Percentiles rank a stretch among this genome's conserved stretches.
phyloP scores from a whole-genome alignment of 352 stramenopile genomes.

The Globisporangium canariense region DNA sequence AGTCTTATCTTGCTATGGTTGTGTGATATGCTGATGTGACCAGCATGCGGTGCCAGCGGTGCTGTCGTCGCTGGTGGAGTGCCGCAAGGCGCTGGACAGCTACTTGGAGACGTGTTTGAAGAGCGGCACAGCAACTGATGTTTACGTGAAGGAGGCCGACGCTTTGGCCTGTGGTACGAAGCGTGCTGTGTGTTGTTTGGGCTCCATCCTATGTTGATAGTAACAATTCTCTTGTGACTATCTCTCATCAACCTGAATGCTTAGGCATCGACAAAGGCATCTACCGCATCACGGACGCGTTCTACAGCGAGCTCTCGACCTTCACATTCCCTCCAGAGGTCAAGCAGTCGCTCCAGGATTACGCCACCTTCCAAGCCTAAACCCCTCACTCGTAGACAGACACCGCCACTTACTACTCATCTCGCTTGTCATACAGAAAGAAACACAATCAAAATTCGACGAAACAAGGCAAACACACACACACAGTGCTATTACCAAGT shows the following conservation, averaged over 20 bases:
- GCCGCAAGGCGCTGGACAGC: constrained; percentile 49
- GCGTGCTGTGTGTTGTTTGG: background rate
- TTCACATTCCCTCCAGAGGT: constrained; percentile 50
- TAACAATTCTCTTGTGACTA: background rate
- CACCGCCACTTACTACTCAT: background rate
- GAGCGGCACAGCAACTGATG: constrained; percentile 47
- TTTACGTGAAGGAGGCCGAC: constrained; percentile 61
- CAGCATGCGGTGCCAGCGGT: constrained; percentile 69
- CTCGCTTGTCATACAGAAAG: too few relatives aligned
- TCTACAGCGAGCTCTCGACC: constrained; percentile 53
- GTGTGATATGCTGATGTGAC: constrained; percentile 7
- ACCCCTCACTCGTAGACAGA: constrained; percentile 8
- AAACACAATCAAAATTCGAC: background rate
- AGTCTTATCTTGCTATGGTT: background rate
- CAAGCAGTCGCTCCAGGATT: constrained; percentile 46
- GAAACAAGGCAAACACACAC: background rate
- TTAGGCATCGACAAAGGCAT: constrained; percentile 74
- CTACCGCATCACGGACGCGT: constrained; percentile 72
- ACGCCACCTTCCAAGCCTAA: constrained; percentile 43
- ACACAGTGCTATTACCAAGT: background rate
- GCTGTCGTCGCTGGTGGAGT: constrained; percentile 65
- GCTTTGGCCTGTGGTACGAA: constrained; percentile 49
- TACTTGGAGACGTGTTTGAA: constrained; percentile 77
- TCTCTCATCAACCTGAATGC: background rate
- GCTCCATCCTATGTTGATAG: background rate